Percentiles rank a stretch among this genome's conserved stretches.
phyloP scores from a whole-genome alignment of 2,329 filamentous ascomycete genomes.

The Aureobasidium sp. region DNA sequence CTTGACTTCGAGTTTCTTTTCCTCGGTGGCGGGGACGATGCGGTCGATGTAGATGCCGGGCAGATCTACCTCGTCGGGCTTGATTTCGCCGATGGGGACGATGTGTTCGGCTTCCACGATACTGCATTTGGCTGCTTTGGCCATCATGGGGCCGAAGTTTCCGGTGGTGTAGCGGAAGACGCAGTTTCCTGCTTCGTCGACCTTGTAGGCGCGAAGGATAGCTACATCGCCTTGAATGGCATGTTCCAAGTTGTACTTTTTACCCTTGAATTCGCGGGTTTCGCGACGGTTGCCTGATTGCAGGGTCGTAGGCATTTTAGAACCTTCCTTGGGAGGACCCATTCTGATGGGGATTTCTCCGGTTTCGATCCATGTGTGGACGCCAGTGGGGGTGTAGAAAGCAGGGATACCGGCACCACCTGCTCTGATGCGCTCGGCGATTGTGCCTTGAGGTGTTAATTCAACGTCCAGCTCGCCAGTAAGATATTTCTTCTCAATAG shows the following conservation, averaged over 20 bases:
- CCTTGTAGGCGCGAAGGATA: constrained; percentile 89
- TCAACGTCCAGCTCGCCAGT: constrained; percentile 82
- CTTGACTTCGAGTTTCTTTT: constrained; percentile 64
- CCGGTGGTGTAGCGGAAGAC: constrained; percentile 73
- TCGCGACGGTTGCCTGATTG: constrained; percentile 73
- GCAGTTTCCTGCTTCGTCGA: constrained; percentile 85
- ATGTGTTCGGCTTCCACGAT: constrained; percentile 84
- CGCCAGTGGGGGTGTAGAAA: constrained; percentile 68
- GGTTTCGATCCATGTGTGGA: constrained; percentile 62
- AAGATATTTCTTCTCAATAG: constrained; percentile 83
- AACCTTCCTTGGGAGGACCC: constrained; percentile 38
- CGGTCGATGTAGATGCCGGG: constrained; percentile 78
- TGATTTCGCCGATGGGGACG: constrained; percentile 63
- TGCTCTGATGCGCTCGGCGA: constrained; percentile 82
- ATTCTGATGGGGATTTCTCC: constrained; percentile 81
- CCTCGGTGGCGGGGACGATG: constrained; percentile 63
- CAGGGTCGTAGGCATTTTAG: constrained; percentile 47
- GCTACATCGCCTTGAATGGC: constrained; percentile 85
- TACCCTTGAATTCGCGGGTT: constrained; percentile 84
- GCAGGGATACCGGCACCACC: constrained; percentile 86
- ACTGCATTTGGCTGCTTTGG: constrained; percentile 66
- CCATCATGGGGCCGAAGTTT: constrained; percentile 68
- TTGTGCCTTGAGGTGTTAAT: constrained; percentile 82
- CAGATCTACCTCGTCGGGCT: constrained; percentile 66
- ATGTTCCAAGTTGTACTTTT: constrained; percentile 83